These are phyloP conservation scores for Leccinellum luteum DNA, from an alignment of 768 basidiomycete species.

Conservation along the genomic window DNA sequence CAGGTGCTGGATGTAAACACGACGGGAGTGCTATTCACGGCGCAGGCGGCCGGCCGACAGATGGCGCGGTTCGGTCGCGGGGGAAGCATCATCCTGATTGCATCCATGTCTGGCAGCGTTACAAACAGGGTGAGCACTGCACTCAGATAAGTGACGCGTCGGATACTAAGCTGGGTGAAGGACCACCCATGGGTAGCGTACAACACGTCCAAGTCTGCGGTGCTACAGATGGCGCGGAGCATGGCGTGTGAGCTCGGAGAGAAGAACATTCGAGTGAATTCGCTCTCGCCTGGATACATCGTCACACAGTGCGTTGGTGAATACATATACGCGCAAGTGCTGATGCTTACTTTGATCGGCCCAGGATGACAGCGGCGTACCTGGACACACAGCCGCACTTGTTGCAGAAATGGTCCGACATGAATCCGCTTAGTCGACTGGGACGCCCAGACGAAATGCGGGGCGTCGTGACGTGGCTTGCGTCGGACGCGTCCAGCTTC, in stretches of 20 bases:
- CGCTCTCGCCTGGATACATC: slow-evolving; percentile 74
- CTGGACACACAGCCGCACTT: slow-evolving; percentile 64
- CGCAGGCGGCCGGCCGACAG: slow-evolving; percentile 57
- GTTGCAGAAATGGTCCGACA: slow-evolving; percentile 60
- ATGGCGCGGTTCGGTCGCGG: slow-evolving; percentile 47
- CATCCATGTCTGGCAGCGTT: slow-evolving; percentile 63
- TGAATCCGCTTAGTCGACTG: slow-evolving; percentile 70
- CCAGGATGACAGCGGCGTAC: slow-evolving; percentile 72
- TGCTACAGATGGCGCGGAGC: slow-evolving; percentile 78
- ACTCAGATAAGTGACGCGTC: not conserved
- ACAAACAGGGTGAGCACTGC: slow-evolving; percentile 56
- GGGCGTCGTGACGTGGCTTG: slow-evolving; percentile 69
- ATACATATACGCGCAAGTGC: too few relatives aligned
- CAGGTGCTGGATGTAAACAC: slow-evolving; percentile 67
- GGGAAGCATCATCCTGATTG: slow-evolving; percentile 59
- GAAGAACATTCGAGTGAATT: slow-evolving; percentile 67
- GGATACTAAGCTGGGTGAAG: slow-evolving; percentile 32
- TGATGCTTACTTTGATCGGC: slow-evolving; percentile 9
- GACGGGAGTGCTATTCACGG: slow-evolving; percentile 57
- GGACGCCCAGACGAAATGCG: slow-evolving; percentile 72
- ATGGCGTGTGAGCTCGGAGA: slow-evolving; percentile 79
- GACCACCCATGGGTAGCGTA: slow-evolving; percentile 76
- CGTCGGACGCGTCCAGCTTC: slow-evolving; percentile 72
- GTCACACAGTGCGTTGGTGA: slow-evolving; percentile 58
- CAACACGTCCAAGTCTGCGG: slow-evolving; percentile 74